These are phyloP conservation scores for Bipolaris cookei DNA, from an alignment of 2,329 filamentous ascomycete genomes.

Conservation along the genomic window DNA sequence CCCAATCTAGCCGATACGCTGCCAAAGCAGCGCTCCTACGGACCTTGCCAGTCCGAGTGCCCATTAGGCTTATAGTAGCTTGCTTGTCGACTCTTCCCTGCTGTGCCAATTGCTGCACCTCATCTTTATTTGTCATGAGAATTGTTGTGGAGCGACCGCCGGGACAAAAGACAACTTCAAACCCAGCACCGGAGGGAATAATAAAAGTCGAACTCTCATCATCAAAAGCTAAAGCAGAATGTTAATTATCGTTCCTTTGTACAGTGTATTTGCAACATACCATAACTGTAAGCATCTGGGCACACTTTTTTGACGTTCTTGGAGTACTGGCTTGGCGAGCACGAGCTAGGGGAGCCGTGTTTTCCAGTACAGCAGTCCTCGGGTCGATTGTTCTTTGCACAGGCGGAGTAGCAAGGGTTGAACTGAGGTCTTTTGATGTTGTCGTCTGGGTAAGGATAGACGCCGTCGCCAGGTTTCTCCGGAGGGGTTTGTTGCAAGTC, in stretches of 20 bases:
- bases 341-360: constrained; percentile 68
- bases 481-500: constrained; percentile 73
- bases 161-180: constrained; percentile 81
- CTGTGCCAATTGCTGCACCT: constrained; percentile 45
- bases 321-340: constrained; percentile 72
- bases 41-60: constrained; percentile 24
- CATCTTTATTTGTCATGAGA: constrained; percentile 47
- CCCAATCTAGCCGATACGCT: constrained; percentile 3
- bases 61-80: constrained; percentile 27
- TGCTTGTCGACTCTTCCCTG: constrained; percentile 39
- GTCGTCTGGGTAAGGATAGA: constrained; percentile 82
- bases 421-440: constrained; percentile 73
- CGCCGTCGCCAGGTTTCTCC: constrained; percentile 71
- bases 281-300: constrained; percentile 83
- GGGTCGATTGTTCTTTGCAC: constrained; percentile 69
- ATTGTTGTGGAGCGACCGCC: constrained; percentile 59
- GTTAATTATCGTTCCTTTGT: constrained; percentile 2
- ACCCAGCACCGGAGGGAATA: constrained; percentile 70
- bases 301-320: constrained; percentile 74
- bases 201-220: constrained; percentile 65
- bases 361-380: constrained; percentile 77
- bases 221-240: constrained; percentile 56
- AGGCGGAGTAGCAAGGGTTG: constrained; percentile 79
- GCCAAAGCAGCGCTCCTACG: constrained; percentile 24
- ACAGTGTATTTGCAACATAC: constrained; percentile 54